Conservation (phyloP, 2,329 filamentous ascomycete genomes). For the Fusarium sp. region DNA sequence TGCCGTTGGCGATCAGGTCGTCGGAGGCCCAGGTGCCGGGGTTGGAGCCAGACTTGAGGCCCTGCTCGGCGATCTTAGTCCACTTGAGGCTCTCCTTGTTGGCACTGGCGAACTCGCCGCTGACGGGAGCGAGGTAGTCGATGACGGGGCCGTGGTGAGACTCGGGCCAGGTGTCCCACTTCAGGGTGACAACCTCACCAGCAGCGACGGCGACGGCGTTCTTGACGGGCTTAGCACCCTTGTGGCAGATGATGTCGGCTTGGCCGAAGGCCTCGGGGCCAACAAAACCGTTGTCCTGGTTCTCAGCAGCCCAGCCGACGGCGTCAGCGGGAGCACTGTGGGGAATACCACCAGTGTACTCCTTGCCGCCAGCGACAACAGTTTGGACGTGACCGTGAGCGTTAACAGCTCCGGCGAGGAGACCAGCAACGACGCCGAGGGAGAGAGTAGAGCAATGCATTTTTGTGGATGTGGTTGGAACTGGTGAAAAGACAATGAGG, state of each 20-base stretch:
- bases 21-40: conserved; percentile 70
- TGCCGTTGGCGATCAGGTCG: conserved; percentile 62
- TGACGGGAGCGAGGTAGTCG: conserved; percentile 70
- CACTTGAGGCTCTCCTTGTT: conserved; percentile 67
- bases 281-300: conserved; percentile 62
- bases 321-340: conserved; percentile 50
- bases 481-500: conserved; percentile 2
- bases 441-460: conserved; percentile 29
- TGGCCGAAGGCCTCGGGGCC: conserved; percentile 57
- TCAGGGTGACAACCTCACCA: conserved; percentile 70
- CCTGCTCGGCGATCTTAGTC: conserved; percentile 72
- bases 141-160: conserved; percentile 74
- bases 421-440: conserved; percentile 36
- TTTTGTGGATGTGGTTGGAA: conserved; percentile 12
- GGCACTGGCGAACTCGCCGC: conserved; percentile 66
- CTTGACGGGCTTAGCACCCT: conserved; percentile 57
- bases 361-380: conserved; percentile 47
- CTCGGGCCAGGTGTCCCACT: conserved; percentile 77
- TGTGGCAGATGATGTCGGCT: conserved; percentile 66
- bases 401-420: conserved; percentile 48
- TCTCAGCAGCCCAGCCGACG: conserved; percentile 54
- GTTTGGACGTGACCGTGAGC: conserved; percentile 51
- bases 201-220: conserved; percentile 66
- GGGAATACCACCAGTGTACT: conserved; percentile 53
- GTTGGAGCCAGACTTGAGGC: conserved; percentile 62